Evolutionary conservation across 176 grass and related monocot species (phyloP).

Genomic region (Oryza meridionalis): DNA sequence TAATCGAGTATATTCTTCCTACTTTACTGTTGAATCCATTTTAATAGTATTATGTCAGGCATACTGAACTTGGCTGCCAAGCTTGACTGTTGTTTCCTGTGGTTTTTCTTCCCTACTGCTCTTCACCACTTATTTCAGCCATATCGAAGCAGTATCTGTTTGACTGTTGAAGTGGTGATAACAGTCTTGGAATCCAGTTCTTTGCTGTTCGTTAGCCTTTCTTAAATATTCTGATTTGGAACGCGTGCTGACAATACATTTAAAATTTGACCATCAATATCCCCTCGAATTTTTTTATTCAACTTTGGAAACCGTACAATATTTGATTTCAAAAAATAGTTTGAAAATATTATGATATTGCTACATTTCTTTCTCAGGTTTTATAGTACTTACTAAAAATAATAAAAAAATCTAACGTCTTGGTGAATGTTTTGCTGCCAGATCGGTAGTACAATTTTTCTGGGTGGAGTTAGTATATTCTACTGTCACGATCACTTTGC

Average conservation of each 20-base stretch:
- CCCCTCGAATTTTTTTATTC: neutral
- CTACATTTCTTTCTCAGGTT: no score
- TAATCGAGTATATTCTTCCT: neutral
- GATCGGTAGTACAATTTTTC: no score
- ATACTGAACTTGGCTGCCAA: conserved; percentile 29
- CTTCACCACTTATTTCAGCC: neutral
- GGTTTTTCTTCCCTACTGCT: neutral
- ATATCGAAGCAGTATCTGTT: neutral
- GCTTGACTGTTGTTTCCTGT: neutral
- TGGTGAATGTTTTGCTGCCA: no score
- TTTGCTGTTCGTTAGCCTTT: neutral
- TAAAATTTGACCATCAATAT: neutral
- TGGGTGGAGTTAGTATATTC: neutral
- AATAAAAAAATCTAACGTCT: neutral
- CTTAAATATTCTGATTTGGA: neutral
- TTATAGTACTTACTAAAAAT: no score
- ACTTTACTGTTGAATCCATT: neutral
- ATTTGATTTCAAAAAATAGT: neutral
- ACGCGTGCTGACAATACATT: no score
- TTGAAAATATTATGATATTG: neutral
- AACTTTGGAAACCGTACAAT: neutral
- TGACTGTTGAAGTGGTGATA: neutral
- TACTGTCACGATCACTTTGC: neutral
- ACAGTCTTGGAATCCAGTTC: neutral
- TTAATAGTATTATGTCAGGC: neutral